Conservation (phyloP, 1,284 basidiomycete species). For the Leccinum subspadiceum region DNA sequence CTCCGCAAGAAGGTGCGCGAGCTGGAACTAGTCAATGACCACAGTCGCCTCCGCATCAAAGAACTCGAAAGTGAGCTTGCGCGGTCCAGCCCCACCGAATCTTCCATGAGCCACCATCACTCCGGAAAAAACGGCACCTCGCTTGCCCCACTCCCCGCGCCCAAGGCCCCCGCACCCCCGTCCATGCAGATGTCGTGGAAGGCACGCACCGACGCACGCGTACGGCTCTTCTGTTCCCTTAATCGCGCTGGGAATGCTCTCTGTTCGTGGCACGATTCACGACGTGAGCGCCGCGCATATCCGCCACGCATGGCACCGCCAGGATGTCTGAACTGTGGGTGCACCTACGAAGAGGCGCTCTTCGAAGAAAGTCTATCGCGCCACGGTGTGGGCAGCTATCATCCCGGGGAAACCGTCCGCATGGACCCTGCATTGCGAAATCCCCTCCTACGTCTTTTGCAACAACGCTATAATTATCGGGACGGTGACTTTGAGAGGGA, state of each 20-base stretch:
- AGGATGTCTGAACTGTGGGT: constrained; percentile 78
- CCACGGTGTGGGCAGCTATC: constrained; percentile 74
- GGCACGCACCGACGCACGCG: constrained; percentile 65
- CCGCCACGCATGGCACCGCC: constrained; percentile 79
- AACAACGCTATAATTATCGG: constrained; percentile 71
- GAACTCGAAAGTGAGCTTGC: constrained; percentile 47
- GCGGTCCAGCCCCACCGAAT: constrained; percentile 29
- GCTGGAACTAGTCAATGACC: constrained; percentile 47
- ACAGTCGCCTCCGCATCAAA: constrained; percentile 43
- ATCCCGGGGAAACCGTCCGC: constrained; percentile 77
- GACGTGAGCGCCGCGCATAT: constrained; percentile 70
- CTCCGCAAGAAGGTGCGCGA: constrained; percentile 42
- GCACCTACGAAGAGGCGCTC: constrained; percentile 75
- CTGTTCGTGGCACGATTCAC: constrained; percentile 84
- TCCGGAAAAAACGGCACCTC: constrained; percentile 12
- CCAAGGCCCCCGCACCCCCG: constrained; percentile 39
- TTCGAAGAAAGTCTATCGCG: constrained; percentile 80
- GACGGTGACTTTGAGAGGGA: constrained; percentile 82
- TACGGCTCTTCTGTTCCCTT: constrained; percentile 70
- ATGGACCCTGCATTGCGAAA: constrained; percentile 84
- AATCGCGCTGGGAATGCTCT: constrained; percentile 83
- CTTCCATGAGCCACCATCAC: constrained; percentile 21
- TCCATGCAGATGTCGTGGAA: constrained; percentile 59
- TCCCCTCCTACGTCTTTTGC: constrained; percentile 66
- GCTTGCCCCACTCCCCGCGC: constrained; percentile 10